Percentiles rank a stretch among this genome's conserved stretches.
Evolutionary conservation across 78 protist species (phyloP).

Genomic region (Dictyostelium citrinum): DNA sequence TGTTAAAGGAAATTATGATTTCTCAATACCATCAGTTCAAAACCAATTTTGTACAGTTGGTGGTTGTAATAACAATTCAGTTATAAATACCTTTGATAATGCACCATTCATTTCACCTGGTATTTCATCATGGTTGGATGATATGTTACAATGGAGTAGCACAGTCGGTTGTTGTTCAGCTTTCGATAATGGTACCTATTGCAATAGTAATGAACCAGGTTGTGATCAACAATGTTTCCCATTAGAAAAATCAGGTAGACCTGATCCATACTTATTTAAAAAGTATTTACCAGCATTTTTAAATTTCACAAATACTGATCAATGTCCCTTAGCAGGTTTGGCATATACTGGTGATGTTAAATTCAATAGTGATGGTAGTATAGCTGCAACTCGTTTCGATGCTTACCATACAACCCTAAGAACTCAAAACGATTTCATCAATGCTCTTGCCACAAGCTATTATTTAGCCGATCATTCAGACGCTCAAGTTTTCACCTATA

Average conservation of each 20-base stretch:
- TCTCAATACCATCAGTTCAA: neutral
- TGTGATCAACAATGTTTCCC: neutral
- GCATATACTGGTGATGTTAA: neutral
- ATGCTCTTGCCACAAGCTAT: slow-evolving; percentile 17
- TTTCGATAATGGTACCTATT: neutral
- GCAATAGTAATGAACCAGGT: neutral
- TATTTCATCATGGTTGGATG: slow-evolving; percentile 43
- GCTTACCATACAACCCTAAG: slow-evolving; percentile 44
- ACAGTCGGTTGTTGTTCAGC: neutral
- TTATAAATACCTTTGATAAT: neutral
- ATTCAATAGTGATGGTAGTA: neutral
- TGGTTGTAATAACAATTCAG: neutral
- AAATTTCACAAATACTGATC: neutral
- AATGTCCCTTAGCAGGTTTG: slow-evolving; percentile 6
- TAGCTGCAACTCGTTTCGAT: slow-evolving; percentile 31
- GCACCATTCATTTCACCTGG: slow-evolving; percentile 32
- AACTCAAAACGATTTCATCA: slow-evolving; percentile 70
- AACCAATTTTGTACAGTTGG: neutral
- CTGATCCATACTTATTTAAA: neutral
- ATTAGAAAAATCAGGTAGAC: neutral
- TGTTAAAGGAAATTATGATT: slow-evolving; percentile 26
- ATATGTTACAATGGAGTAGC: slow-evolving; percentile 6
- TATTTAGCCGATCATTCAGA: slow-evolving; percentile 9
- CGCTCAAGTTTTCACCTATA: slow-evolving; percentile 44
- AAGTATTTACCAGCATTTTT: slow-evolving; percentile 17